Percentiles rank a stretch among this genome's conserved stretches.
phyloP scores from a whole-genome alignment of 768 basidiomycete genomes.

The Leccinum broughii region DNA sequence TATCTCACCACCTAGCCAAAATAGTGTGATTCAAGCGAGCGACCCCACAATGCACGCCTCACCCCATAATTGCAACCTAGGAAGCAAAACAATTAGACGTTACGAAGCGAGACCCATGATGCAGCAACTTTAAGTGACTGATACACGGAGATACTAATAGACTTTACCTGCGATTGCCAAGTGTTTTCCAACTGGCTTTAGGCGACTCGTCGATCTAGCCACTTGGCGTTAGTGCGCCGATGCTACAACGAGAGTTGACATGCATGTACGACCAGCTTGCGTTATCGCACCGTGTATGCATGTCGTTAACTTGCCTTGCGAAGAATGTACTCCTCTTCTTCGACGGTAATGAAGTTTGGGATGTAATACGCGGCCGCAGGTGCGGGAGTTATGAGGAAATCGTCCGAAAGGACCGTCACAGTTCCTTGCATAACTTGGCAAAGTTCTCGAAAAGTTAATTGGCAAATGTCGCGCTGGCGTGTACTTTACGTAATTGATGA shows the following conservation, averaged over 20 bases:
- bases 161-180: slow-evolving; percentile 20
- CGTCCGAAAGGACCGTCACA: slow-evolving; percentile 3
- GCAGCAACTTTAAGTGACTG: slow-evolving; percentile 2
- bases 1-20: slow-evolving; percentile 66
- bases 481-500: slow-evolving; percentile 4
- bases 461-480: background rate
- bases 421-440: slow-evolving; percentile 13
- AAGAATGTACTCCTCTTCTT: slow-evolving; percentile 77
- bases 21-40: slow-evolving; percentile 5
- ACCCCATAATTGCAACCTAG: slow-evolving; percentile 80
- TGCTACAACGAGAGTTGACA: background rate
- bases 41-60: slow-evolving; percentile 1
- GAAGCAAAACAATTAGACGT: background rate
- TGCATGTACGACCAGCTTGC: background rate
- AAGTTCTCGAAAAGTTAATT: slow-evolving; percentile 1
- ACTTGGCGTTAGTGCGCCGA: slow-evolving; percentile 18
- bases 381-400: slow-evolving; percentile 27
- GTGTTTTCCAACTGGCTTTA: slow-evolving; percentile 79
- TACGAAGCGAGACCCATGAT: background rate
- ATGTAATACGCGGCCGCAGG: slow-evolving; percentile 59
- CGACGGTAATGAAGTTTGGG: slow-evolving; percentile 71
- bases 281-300: background rate
- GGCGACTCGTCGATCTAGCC: slow-evolving; percentile 74
- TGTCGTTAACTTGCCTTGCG: slow-evolving; percentile 56
- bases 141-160: background rate